These are phyloP conservation scores for Magnaporthiopsis rhizophila DNA, from an alignment of 2,329 filamentous ascomycete species.

Conservation along the genomic window DNA sequence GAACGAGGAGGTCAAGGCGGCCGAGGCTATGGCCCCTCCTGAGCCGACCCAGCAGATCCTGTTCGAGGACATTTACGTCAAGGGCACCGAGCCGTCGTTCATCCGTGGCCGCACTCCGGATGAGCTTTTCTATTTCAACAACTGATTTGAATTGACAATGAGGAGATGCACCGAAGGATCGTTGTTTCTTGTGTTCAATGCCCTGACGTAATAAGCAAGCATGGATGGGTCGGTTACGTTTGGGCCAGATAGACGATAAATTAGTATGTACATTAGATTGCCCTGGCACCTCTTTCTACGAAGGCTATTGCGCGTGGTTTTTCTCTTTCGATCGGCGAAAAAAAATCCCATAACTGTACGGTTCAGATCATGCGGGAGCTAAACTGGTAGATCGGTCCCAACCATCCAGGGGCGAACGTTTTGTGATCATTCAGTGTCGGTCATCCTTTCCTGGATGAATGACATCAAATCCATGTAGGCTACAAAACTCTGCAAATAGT, in stretches of 20 bases:
- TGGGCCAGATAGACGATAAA: not conserved
- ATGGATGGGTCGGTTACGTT: not conserved
- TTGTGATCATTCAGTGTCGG: too few species aligned
- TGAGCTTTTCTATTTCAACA: conserved; percentile 88
- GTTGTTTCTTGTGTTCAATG: conserved; percentile 5
- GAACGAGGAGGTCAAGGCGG: conserved; percentile 81
- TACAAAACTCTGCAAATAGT: too few species aligned
- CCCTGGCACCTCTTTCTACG: not conserved
- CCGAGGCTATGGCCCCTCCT: conserved; percentile 79
- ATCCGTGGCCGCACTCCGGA: conserved; percentile 81
- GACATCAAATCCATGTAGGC: too few species aligned
- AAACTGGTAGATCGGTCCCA: too few species aligned
- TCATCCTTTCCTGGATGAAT: too few species aligned
- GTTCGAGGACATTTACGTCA: conserved; percentile 94
- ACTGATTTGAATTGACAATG: conserved; percentile 14
- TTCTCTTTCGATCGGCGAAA: too few species aligned
- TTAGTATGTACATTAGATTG: not conserved
- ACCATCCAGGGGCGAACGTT: too few species aligned
- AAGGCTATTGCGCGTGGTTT: not conserved
- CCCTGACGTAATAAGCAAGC: not conserved
- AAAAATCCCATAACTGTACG: too few species aligned
- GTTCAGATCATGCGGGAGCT: too few species aligned
- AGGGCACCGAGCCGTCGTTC: conserved; percentile 78
- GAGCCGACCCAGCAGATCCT: conserved; percentile 75
- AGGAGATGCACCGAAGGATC: not conserved